A percentile compares a stretch with the other conserved stretches of the same genome.
Evolutionary conservation across 192 early-diverging fungal genomes (phyloP).

Genomic region (Nowakowskiella sp.): DNA sequence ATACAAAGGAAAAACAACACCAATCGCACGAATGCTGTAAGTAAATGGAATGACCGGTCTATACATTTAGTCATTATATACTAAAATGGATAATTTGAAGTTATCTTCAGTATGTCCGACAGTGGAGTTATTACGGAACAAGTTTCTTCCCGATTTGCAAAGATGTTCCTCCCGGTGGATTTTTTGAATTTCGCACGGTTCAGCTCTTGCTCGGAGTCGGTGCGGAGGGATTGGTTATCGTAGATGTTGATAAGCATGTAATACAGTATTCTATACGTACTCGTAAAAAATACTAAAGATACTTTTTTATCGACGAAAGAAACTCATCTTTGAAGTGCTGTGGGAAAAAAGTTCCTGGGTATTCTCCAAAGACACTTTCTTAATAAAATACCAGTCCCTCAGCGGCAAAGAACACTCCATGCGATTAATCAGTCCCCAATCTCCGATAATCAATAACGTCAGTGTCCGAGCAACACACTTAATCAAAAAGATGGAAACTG

Average conservation of each 20-base stretch:
- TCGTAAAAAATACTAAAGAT: constrained; percentile 5
- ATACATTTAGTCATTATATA: constrained; percentile 3
- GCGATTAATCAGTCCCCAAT: constrained; percentile 25
- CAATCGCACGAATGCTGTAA: not conserved
- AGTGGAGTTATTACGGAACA: constrained; percentile 46
- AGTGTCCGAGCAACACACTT: constrained; percentile 18
- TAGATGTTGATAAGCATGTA: constrained; percentile 41
- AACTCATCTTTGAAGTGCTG: constrained; percentile 16
- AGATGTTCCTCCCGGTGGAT: constrained; percentile 42
- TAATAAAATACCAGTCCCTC: not conserved
- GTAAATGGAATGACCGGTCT: not conserved
- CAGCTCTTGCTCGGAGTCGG: constrained; percentile 40
- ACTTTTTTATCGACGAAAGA: constrained; percentile 17
- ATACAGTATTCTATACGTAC: not conserved
- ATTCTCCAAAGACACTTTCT: constrained; percentile 5
- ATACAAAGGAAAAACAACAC: constrained; percentile 15
- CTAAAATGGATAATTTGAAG: constrained; percentile 20
- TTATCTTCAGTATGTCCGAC: constrained; percentile 36
- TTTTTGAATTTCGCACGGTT: constrained; percentile 47
- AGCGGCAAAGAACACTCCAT: constrained; percentile 2
- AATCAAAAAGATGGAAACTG: constrained; percentile 8
- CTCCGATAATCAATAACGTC: constrained; percentile 29
- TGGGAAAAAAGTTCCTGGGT: constrained; percentile 10
- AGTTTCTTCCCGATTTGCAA: constrained; percentile 44
- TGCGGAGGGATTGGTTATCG: constrained; percentile 34